These are phyloP conservation scores for Lagenidium giganteum DNA, from an alignment of 352 stramenopile species.

Conservation along the genomic window DNA sequence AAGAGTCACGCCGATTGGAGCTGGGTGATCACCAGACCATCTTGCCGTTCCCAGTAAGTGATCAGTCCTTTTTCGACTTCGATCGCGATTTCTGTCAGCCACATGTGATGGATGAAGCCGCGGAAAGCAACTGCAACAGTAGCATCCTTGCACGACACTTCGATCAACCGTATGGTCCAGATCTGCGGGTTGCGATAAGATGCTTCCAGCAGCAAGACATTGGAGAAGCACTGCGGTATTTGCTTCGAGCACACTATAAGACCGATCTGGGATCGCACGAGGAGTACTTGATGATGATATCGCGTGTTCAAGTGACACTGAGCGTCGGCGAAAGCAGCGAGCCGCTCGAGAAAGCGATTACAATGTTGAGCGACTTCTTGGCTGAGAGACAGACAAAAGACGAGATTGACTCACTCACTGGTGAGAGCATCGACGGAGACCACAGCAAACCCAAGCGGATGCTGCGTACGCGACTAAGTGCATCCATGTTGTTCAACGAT, in stretches of 20 bases:
- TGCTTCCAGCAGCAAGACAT: conserved; percentile 5
- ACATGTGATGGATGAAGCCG: not conserved
- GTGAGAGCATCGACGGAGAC: conserved; percentile 10
- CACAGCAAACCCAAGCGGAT: conserved; percentile 7
- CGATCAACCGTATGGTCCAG: conserved; percentile 1
- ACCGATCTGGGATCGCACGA: conserved; percentile 21
- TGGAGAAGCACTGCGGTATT: conserved; percentile 7
- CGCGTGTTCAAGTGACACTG: conserved; percentile 25
- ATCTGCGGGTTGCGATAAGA: conserved; percentile 8
- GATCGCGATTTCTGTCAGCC: not conserved
- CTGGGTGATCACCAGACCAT: no score
- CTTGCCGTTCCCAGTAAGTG: conserved; percentile 13
- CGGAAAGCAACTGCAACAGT: not conserved
- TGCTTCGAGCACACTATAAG: conserved; percentile 30
- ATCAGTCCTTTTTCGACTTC: conserved; percentile 22
- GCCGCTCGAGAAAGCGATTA: not conserved
- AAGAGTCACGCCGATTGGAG: no score
- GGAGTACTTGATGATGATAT: conserved; percentile 26
- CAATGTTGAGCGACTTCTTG: conserved; percentile 5
- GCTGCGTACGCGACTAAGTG: not conserved
- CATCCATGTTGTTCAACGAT: not conserved
- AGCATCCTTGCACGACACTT: no score
- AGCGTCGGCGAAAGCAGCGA: no score
- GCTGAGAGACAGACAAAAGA: no score
- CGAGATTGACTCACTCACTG: no score